A percentile compares a stretch with the other conserved stretches of the same genome.
phyloP scores from a whole-genome alignment of 495 filamentous ascomycete species.

The Penicillium pancosmium region DNA sequence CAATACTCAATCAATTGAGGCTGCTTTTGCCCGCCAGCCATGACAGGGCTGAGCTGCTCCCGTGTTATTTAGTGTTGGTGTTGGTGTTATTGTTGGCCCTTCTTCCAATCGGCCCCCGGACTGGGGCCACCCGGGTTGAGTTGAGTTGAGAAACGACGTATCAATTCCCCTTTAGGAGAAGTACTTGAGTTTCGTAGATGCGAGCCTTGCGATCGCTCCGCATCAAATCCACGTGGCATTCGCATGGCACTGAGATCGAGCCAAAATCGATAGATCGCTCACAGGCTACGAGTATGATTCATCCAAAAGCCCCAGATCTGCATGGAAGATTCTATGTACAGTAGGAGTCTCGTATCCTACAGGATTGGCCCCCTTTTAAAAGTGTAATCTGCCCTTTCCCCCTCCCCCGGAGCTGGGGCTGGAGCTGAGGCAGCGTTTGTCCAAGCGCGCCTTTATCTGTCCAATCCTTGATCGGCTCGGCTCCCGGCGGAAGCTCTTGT shows the following conservation, averaged over 20 bases:
- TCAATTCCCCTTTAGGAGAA: background rate
- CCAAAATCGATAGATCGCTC: background rate
- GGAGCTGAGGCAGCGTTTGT: background rate
- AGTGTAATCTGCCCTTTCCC: background rate
- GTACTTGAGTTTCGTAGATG: background rate
- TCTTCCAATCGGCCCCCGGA: background rate
- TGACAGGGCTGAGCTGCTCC: slow-evolving; percentile 9
- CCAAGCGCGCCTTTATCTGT: slow-evolving; percentile 5
- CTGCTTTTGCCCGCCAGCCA: background rate
- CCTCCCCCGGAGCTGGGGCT: too few relatives aligned
- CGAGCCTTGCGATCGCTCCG: background rate
- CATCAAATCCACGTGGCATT: too few relatives aligned
- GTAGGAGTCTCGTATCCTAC: background rate
- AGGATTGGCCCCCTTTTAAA: background rate
- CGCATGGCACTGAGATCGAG: background rate
- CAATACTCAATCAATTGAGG: background rate
- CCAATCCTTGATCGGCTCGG: slow-evolving; percentile 14
- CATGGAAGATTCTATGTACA: background rate
- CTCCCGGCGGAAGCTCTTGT: slow-evolving; percentile 14
- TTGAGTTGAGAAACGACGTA: background rate
- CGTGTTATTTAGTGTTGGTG: background rate
- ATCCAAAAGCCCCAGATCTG: slow-evolving; percentile 4
- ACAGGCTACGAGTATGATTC: background rate
- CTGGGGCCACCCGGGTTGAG: background rate
- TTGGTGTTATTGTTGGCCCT: background rate